Conservation (phyloP, 108 stramenopile genomes). For the Bacterosira constricta region DNA sequence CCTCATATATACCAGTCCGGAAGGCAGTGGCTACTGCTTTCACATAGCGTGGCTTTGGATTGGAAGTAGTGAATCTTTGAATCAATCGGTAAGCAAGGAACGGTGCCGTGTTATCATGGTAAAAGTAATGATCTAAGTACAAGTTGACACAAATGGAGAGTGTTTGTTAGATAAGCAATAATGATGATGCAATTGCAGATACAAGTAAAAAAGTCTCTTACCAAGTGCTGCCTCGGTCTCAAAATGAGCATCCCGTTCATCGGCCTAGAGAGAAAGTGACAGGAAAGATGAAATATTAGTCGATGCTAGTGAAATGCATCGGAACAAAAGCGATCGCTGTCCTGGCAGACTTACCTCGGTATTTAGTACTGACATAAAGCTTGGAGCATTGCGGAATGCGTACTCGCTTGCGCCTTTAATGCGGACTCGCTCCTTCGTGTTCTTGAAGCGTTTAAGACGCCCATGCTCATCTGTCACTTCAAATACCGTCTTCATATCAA, state of each 20-base stretch:
- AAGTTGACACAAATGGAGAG: neutral
- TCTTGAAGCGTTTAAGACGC: conserved; percentile 23
- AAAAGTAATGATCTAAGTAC: conserved; percentile 55
- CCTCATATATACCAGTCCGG: conserved; percentile 27
- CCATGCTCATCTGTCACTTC: conserved; percentile 33
- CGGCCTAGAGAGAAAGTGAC: conserved; percentile 12
- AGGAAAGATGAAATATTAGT: too few species aligned
- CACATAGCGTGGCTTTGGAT: conserved; percentile 56
- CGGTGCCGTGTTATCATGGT: conserved; percentile 58
- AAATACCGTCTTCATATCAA: conserved; percentile 35
- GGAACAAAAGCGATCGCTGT: too few species aligned
- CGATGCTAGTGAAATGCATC: too few species aligned
- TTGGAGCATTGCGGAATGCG: conserved; percentile 56
- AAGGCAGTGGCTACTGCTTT: conserved; percentile 51
- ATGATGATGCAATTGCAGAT: neutral
- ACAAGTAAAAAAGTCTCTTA: too few species aligned
- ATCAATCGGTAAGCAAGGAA: conserved; percentile 54
- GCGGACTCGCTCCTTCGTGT: conserved; percentile 26
- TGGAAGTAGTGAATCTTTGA: conserved; percentile 53
- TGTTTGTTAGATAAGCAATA: neutral
- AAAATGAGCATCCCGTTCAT: conserved; percentile 43
- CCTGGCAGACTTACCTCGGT: conserved; percentile 11
- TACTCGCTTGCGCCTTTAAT: conserved; percentile 21
- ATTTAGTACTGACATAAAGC: conserved; percentile 48
- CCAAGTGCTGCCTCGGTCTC: conserved; percentile 48